phyloP scores from a whole-genome alignment of 148 eudicot species.

The Diospyros kaki region DNA sequence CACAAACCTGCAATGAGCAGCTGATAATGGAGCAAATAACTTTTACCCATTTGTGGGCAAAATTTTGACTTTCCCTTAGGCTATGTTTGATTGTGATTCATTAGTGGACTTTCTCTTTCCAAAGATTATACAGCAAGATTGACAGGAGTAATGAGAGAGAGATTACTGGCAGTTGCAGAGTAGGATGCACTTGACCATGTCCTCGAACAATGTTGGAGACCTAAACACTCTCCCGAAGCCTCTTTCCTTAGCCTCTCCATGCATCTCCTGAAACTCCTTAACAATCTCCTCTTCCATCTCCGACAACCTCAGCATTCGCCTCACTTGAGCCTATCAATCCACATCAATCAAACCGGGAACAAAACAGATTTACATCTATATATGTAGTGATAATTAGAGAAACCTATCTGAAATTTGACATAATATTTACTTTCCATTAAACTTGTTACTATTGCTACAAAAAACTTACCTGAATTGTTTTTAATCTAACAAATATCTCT shows the following conservation, averaged over 20 bases:
- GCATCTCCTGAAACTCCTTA: constrained; percentile 50
- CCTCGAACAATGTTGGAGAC: constrained; percentile 81
- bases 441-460: too few relatives aligned
- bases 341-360: neutral
- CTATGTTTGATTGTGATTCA: neutral
- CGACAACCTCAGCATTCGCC: constrained; percentile 68
- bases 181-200: constrained; percentile 76
- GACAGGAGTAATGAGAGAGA: constrained; percentile 12
- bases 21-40: too few relatives aligned
- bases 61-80: neutral
- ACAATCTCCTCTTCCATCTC: constrained; percentile 46
- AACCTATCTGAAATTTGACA: too few relatives aligned
- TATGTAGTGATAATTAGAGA: neutral
- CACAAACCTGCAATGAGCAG: too few relatives aligned
- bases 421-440: too few relatives aligned
- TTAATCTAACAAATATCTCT: too few relatives aligned
- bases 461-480: too few relatives aligned
- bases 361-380: neutral
- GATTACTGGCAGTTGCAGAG: constrained; percentile 65
- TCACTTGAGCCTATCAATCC: constrained; percentile 49
- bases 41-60: too few relatives aligned
- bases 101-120: too few relatives aligned
- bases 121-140: neutral
- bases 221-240: constrained; percentile 76
- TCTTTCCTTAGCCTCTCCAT: constrained; percentile 36